A percentile compares a stretch with the other conserved stretches of the same genome.
Conservation (phyloP, 192 early-diverging fungal species). For the Coemansia sp. region DNA sequence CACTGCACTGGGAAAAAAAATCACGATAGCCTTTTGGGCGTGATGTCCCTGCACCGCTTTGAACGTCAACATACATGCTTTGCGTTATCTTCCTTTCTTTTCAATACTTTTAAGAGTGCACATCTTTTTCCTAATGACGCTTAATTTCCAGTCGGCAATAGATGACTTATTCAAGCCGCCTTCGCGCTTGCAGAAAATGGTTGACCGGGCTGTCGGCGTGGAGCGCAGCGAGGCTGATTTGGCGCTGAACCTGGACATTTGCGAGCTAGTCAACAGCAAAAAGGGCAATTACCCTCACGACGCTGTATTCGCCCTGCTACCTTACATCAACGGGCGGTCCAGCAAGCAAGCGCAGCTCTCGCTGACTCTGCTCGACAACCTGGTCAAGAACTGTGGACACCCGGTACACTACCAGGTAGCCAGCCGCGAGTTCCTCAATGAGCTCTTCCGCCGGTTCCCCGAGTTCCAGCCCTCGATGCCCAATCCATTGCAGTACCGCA, state of each 20-base stretch:
- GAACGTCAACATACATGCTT: neutral
- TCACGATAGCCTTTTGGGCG: neutral
- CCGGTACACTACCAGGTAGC: slow-evolving; percentile 95
- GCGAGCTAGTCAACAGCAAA: slow-evolving; percentile 91
- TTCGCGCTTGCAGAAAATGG: slow-evolving; percentile 44
- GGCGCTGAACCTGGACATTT: slow-evolving; percentile 90
- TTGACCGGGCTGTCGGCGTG: slow-evolving; percentile 79
- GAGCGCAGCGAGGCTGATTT: slow-evolving; percentile 73
- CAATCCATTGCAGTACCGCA: slow-evolving; percentile 77
- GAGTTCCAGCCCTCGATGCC: slow-evolving; percentile 70
- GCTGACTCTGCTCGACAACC: slow-evolving; percentile 84
- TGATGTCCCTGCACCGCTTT: neutral
- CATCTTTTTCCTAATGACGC: slow-evolving; percentile 24
- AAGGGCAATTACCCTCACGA: slow-evolving; percentile 66
- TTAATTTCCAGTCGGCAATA: slow-evolving; percentile 41
- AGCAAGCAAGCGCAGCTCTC: slow-evolving; percentile 42
- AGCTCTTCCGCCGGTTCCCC: slow-evolving; percentile 90
- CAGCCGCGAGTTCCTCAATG: slow-evolving; percentile 96
- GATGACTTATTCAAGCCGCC: slow-evolving; percentile 53
- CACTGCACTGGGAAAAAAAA: neutral
- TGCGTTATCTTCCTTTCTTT: neutral
- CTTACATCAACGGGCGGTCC: slow-evolving; percentile 52
- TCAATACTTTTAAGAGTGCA: neutral
- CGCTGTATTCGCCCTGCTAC: slow-evolving; percentile 45
- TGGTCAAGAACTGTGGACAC: slow-evolving; percentile 98